Percentiles rank a stretch among this genome's conserved stretches.
Evolutionary conservation across 2,329 filamentous ascomycete species (phyloP).

Genomic region (Rosellinia necatrix): DNA sequence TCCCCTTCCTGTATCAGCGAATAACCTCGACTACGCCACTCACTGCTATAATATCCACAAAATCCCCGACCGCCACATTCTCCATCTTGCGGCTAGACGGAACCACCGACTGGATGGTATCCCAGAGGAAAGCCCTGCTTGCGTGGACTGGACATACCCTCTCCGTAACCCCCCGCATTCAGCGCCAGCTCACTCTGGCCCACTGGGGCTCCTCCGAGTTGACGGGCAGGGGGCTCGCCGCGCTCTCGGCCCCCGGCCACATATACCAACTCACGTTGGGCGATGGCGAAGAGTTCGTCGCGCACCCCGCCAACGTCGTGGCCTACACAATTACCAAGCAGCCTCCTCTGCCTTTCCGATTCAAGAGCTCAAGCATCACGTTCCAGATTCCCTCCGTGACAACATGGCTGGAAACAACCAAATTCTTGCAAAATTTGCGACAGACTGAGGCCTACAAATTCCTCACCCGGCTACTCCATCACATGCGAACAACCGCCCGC

Average conservation of each 20-base stretch:
- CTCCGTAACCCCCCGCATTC: slow-evolving; percentile 73
- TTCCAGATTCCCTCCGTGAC: slow-evolving; percentile 79
- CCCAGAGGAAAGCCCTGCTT: slow-evolving; percentile 84
- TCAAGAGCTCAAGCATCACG: slow-evolving; percentile 76
- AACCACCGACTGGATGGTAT: slow-evolving; percentile 91
- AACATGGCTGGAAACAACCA: slow-evolving; percentile 67
- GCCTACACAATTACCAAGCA: slow-evolving; percentile 81
- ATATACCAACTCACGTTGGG: slow-evolving; percentile 83
- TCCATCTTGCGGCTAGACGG: slow-evolving; percentile 89
- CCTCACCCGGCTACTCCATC: slow-evolving; percentile 67
- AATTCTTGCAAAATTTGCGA: slow-evolving; percentile 75
- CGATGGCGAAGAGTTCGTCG: slow-evolving; percentile 86
- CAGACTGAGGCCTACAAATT: slow-evolving; percentile 74
- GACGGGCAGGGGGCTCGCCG: slow-evolving; percentile 85
- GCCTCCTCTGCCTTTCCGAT: slow-evolving; percentile 81
- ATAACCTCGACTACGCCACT: slow-evolving; percentile 86
- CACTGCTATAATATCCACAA: slow-evolving; percentile 86
- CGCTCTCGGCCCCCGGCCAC: slow-evolving; percentile 83
- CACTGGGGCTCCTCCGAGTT: slow-evolving; percentile 92
- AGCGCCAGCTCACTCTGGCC: slow-evolving; percentile 73
- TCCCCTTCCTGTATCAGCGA: slow-evolving; percentile 94
- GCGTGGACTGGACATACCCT: slow-evolving; percentile 96
- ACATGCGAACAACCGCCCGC: slow-evolving; percentile 74
- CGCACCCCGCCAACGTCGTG: slow-evolving; percentile 88
- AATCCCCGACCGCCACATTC: slow-evolving; percentile 84